Base-by-base conservation (phyloP, 768 basidiomycete genomes). In the Termitomyces eurrhizus region DNA sequence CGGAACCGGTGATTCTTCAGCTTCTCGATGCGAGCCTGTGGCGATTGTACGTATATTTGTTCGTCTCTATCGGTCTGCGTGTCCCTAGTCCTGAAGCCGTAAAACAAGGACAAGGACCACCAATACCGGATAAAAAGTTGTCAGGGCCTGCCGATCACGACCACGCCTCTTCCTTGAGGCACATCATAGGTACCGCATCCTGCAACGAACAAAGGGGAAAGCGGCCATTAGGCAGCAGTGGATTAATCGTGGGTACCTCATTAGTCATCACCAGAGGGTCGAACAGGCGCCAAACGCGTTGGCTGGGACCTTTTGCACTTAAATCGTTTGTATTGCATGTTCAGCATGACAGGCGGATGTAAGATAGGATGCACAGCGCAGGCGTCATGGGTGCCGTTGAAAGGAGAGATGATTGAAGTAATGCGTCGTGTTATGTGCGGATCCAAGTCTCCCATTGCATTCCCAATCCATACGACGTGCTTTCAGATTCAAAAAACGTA, bases 1-100 rank as follows among this genome's bases (percentile, higher is more conserved):
- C 29, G 39, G 53, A 42, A 11, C 54, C 54, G 42, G 7, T 42
- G 13, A 7, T 55, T 33, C 29, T 13, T 33, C 18, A 32, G 3
- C 39, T 54, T 54, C 41, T 44, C n/a, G 54, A 55, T 55, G 54
- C 4, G 29, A 55, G 32, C 54, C 54, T 55, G 29, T 32, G 12
- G n/a, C 2, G 6, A 21, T 13, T 21, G 51, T 36, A 36, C 51
- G n/a, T 21, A 35, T 36, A 44, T 29, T 42, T 44, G n/a, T n/a
- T 14, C 39, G 26, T 8, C 13, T 29, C 7, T 8, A 7, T 33
- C 12, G 7, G 7, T 12, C 21, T 29, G 24, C 21, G 26, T 9
- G 37, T 52, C 52, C 52, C 39, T 55, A 32, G 29, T 33, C 21
- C 9, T 32, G 39, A 55, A 33, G 54, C 29, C 54, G 41, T 42